Evolutionary conservation across 352 stramenopile genomes (phyloP), one percentile per base, ranked within the genome.

Genomic region (Globisporangium spinosum): DNA sequence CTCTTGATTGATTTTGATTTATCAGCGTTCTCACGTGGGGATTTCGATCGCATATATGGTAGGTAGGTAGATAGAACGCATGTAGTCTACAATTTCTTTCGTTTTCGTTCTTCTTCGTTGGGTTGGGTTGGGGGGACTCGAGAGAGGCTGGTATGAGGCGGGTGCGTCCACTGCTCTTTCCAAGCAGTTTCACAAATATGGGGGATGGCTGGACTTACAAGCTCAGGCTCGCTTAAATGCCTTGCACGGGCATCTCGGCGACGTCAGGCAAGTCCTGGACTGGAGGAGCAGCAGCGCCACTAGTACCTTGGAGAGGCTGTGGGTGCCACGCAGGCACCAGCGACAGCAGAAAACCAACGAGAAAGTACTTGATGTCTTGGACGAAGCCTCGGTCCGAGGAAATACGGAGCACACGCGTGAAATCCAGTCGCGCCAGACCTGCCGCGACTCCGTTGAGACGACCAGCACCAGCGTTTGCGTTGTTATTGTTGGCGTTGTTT

Each of bases 301-400:
- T n/a, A 17, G 32, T 69, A 13, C 80, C 79, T 32, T 72, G 70
- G 22, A 88, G 76, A 10, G 78, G 71, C 69, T 92, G 80, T 32
- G 85, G 84, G 64, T 90, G 85, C 88, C 88, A 95, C 38, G 86
- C 84, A 2, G 88, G 88, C 15, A 93, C 83, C 15, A 95, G 73
- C 38, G 85, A 94, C 17, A 94, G 67, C 51, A 95, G 25, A 23
- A 95, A 70, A 3, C 83, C 85, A n/a, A 80, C 75, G 63, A 92
- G 45, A 67, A 95, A 95, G 65, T 85, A 92, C 67, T 89, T 88
- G 34, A 95, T 64, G 64, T 95, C 88, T 29, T 91, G 82, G 0
- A 86, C 58, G 22, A 93, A 70, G 7, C 88, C 88, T 13, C 80
- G 81, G 66, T 95, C 85, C 8, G 83, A 72, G 1, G 87, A 87